Base-by-base conservation (phyloP, 768 basidiomycete genomes). In the Kwoniella heveanensis region DNA sequence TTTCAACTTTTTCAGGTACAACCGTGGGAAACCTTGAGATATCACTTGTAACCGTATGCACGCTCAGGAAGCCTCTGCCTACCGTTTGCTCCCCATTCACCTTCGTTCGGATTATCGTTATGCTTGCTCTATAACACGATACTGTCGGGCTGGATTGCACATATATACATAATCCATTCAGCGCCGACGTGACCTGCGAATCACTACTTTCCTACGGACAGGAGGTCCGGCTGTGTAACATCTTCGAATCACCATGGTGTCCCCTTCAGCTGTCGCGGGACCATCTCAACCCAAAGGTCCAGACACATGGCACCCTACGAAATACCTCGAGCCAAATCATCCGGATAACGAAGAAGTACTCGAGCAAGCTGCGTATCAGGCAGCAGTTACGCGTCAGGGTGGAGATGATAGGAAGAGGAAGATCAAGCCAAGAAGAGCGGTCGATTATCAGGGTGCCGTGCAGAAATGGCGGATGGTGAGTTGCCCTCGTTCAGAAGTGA, bases 401-500 rank as follows among this genome's bases (percentile, higher is more conserved):
- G 67, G 69, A n/a, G 77, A 70, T 60, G 67, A 67, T 26, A 67
- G 73, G 53, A 48, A 89, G 66, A 95, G 92, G 84, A 94, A 92
- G 83, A 93, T 90, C 51, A 85, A 92, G 65, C 93, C 96, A 22
- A 83, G 94, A 58, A 83, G 92, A 81, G 97, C 96, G 21, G 94
- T 98, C 13, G 96, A 98, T 80, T 98, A 93, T 71, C 89, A 89
- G 69, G 93, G 92, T 27, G 88, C 88, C 1, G 84, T 95, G 81
- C 90, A 89, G 17, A 84, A 92, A 67, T 96, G 91, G 92, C 80
- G 84, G 58, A 77, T 92, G 82, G 93, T 96, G 76, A 62, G 88
- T 82, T 24, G 15, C 25, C 49, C 27, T 44, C 39, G 15, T 44
- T 44, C 39, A 17, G n/a, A n/a, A n/a, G n/a, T n/a, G n/a, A n/a